Evolutionary conservation across 305 asterid genomes (phyloP).

Genomic region (Fraxinus greggii): DNA sequence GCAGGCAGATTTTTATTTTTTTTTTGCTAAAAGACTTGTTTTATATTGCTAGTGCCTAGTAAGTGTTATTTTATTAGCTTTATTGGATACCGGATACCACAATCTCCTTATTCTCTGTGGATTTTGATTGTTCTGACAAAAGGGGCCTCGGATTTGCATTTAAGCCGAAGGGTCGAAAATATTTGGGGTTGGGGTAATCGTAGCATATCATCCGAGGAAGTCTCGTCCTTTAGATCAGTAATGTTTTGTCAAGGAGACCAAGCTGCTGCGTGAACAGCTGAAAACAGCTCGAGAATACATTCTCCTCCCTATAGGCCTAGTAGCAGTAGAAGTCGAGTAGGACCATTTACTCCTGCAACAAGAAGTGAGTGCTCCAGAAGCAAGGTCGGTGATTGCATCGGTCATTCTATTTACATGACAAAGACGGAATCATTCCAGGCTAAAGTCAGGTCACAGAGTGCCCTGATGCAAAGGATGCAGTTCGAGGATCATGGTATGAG

Average conservation of each 20-base stretch:
- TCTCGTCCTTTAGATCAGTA: conserved; percentile 42
- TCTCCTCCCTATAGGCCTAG: conserved; percentile 58
- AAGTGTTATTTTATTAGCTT: too few relatives aligned
- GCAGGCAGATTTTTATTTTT: too few relatives aligned
- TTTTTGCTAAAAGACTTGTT: too few relatives aligned
- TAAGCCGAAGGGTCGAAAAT: not conserved
- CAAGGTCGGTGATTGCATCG: conserved; percentile 48
- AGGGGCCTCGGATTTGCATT: not conserved
- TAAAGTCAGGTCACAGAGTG: conserved; percentile 79
- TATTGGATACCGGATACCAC: too few relatives aligned
- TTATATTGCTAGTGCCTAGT: too few relatives aligned
- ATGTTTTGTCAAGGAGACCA: conserved; percentile 38
- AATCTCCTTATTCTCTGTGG: not conserved
- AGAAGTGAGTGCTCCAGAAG: conserved; percentile 65
- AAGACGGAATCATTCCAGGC: conserved; percentile 74
- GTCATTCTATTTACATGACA: conserved; percentile 79
- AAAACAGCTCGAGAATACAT: conserved; percentile 47
- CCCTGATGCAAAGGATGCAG: conserved; percentile 73
- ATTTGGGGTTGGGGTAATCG: conserved; percentile 30
- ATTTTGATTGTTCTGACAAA: not conserved
- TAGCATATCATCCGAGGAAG: conserved; percentile 59
- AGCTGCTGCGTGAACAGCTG: conserved; percentile 38
- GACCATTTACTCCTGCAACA: conserved; percentile 44
- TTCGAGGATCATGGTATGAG: conserved; percentile 35
- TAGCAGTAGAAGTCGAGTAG: conserved; percentile 44